Percentiles rank a stretch among this genome's conserved stretches.
Evolutionary conservation across 768 basidiomycete species (phyloP).

Genomic region (Serendipita sp.): DNA sequence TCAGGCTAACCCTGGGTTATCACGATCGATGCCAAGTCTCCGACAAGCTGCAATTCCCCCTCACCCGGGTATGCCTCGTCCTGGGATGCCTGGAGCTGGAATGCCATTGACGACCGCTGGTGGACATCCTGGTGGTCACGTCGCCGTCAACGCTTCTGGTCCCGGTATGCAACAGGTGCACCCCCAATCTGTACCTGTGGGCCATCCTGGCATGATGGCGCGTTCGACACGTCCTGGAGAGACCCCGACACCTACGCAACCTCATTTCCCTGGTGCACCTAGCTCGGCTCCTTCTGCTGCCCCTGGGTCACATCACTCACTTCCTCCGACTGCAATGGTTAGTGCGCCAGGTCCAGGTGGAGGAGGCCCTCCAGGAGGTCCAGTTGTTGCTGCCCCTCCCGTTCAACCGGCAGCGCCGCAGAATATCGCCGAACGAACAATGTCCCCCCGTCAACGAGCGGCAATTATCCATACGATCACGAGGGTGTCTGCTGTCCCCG

Average conservation of each 20-base stretch:
- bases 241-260: no score
- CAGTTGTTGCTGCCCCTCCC: conserved; percentile 15
- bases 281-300: conserved; percentile 4
- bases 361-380: conserved; percentile 13
- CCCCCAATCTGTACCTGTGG: background rate
- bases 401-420: conserved; percentile 24
- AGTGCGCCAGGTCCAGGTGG: conserved; percentile 12
- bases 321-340: conserved; percentile 13
- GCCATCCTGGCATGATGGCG: background rate
- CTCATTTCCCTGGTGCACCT: no score
- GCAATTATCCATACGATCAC: conserved; percentile 41
- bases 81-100: background rate
- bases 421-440: background rate
- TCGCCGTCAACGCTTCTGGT: background rate
- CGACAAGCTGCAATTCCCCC: background rate
- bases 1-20: background rate
- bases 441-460: conserved; percentile 7
- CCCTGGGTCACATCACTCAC: conserved; percentile 7
- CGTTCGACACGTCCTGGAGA: background rate
- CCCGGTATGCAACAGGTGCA: background rate
- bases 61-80: background rate
- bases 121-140: background rate
- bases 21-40: background rate
- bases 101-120: background rate
- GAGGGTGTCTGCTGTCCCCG: conserved; percentile 43